Evolutionary conservation across 2,329 filamentous ascomycete genomes (phyloP).

Genomic region (Colletotrichum agaves): DNA sequence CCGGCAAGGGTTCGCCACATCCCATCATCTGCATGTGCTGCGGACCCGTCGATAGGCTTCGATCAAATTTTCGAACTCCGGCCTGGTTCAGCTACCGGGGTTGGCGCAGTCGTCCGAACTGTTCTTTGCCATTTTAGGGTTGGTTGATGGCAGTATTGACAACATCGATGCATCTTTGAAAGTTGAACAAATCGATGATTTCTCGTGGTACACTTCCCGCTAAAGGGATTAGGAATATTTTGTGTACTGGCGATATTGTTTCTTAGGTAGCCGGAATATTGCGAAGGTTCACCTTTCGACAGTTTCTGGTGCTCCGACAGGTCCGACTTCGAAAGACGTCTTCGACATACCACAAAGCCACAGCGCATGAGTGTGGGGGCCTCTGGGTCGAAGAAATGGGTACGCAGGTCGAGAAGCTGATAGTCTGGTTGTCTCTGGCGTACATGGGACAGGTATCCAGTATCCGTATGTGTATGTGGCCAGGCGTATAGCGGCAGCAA

Average conservation of each 20-base stretch:
- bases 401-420: not conserved
- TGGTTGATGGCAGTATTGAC: not conserved
- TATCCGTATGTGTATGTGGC: no score
- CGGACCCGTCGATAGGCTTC: conserved; percentile 5
- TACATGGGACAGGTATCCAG: not conserved
- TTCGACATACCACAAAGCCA: not conserved
- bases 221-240: no score
- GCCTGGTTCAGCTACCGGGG: not conserved
- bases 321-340: not conserved
- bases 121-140: not conserved
- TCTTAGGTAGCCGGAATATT: no score
- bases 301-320: no score
- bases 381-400: conserved; percentile 14
- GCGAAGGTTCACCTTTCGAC: no score
- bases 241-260: no score
- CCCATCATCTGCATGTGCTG: conserved; percentile 8
- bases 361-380: conserved; percentile 5
- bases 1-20: conserved; percentile 20
- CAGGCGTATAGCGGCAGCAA: not conserved
- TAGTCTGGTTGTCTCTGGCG: not conserved
- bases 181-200: not conserved
- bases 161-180: not conserved
- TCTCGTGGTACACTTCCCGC: rapidly evolving
- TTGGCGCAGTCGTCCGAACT: not conserved
- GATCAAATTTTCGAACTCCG: conserved; percentile 16